phyloP scores from a whole-genome alignment of 164 flowering plant species.

The Akebia trifoliata region DNA sequence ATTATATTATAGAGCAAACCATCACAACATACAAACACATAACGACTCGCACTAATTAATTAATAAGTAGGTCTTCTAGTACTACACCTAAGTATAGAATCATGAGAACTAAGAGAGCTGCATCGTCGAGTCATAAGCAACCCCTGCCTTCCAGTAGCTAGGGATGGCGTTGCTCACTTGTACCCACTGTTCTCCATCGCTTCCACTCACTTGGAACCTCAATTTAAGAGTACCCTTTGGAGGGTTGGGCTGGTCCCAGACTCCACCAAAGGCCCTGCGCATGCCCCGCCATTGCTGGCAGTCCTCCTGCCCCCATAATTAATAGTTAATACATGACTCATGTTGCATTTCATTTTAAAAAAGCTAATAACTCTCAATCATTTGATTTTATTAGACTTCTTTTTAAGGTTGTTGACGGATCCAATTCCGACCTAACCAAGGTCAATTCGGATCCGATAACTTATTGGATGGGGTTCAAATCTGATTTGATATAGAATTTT shows the following conservation, averaged over 20 bases:
- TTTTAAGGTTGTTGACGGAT: neutral
- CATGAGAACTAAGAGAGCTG: conserved; percentile 31
- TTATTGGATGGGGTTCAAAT: no score
- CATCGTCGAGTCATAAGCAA: conserved; percentile 48
- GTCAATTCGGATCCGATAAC: no score
- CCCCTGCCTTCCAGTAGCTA: conserved; percentile 64
- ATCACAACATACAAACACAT: no score
- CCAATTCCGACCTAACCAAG: no score
- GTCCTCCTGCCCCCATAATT: conserved; percentile 46
- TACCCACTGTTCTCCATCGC: conserved; percentile 42
- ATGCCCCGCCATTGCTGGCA: conserved; percentile 60
- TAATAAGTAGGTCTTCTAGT: no score
- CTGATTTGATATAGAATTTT: no score
- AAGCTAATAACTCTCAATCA: neutral
- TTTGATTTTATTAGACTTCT: no score
- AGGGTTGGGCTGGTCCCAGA: conserved; percentile 38
- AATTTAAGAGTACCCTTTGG: conserved; percentile 37
- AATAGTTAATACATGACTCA: no score
- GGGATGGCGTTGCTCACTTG: conserved; percentile 45
- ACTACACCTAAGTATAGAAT: neutral
- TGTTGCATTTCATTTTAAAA: no score
- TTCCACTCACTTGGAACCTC: conserved; percentile 48
- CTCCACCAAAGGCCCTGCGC: conserved; percentile 60
- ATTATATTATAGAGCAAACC: no score
- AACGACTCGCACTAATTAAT: no score